Conservation (phyloP, 2,329 filamentous ascomycete species). For the Fusarium buharicum region DNA sequence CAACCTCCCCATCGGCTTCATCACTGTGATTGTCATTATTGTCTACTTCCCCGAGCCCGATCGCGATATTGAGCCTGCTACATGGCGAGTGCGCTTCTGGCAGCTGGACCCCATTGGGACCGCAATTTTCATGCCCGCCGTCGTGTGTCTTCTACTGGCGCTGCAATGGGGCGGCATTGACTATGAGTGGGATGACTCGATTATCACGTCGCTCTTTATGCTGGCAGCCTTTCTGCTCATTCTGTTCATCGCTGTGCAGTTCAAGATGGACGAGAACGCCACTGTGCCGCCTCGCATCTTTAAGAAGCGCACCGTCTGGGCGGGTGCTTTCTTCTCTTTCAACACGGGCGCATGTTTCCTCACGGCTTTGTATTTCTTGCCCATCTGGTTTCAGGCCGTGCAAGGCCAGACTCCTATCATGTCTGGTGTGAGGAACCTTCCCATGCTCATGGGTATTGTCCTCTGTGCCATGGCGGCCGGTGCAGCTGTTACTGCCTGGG, state of each 20-base stretch:
- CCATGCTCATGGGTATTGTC: slow-evolving; percentile 53
- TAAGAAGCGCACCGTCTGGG: slow-evolving; percentile 53
- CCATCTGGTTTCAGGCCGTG: slow-evolving; percentile 60
- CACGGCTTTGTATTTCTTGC: slow-evolving; percentile 52
- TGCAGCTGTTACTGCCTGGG: slow-evolving; percentile 50
- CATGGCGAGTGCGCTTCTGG: slow-evolving; percentile 42
- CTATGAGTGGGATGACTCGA: slow-evolving; percentile 46
- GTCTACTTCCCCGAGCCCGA: slow-evolving; percentile 44
- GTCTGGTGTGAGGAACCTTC: slow-evolving; percentile 56
- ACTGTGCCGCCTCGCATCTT: slow-evolving; percentile 58
- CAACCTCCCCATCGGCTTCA: slow-evolving; percentile 52
- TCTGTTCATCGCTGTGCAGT: slow-evolving; percentile 53
- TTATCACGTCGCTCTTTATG: slow-evolving; percentile 47
- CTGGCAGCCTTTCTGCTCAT: slow-evolving; percentile 48
- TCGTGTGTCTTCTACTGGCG: slow-evolving; percentile 61
- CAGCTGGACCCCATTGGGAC: slow-evolving; percentile 49
- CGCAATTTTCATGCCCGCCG: slow-evolving; percentile 49
- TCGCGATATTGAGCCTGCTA: slow-evolving; percentile 39
- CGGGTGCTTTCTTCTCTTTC: slow-evolving; percentile 51
- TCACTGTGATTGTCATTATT: slow-evolving; percentile 49
- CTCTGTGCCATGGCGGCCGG: slow-evolving; percentile 51
- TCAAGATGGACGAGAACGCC: slow-evolving; percentile 53
- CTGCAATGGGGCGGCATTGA: slow-evolving; percentile 60
- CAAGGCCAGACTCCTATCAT: slow-evolving; percentile 53
- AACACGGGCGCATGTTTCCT: slow-evolving; percentile 52